Evolutionary conservation across 306 rosid genomes (phyloP), one percentile per base, ranked within the genome.

Genomic region (Dryas drummondii): DNA sequence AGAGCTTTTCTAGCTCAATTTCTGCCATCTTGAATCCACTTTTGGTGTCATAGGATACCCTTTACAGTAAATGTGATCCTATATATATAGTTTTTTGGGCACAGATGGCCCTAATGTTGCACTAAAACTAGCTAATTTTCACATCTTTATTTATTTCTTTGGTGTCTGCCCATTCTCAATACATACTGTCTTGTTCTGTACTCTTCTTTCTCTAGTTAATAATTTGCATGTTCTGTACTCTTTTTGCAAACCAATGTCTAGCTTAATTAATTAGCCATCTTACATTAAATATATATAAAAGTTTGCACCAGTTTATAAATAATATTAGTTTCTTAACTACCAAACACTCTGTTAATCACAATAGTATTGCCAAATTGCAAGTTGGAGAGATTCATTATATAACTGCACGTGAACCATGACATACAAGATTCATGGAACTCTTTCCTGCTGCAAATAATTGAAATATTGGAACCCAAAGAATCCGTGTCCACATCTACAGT

Each of bases 201-300:
- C 32, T 46, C 42, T 19, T 37, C 64, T 26, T 74, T 32, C n/a
- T 19, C 32, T 3, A 22, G 51, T 55, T 64, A 46, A 64, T 19
- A n/a, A 11, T 27, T 56, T 76, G 22, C 22, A 22, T 22, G 49
- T 58, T 66, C 40, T 70, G 52, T 44, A 7, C 53, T 53, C 16
- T 42, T 56, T 71, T 55, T 44, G 48, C 56, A 14, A 71, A 71
- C 52, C 55, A 55, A 5, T 71, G 48, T 54, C 42, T 3, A 55
- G 75, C 75, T 54, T 71, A n/a, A 11, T 71, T 17, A 53, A 42
- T 42, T 71, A 56, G 37, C 37, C 22, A 71, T 19, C 53, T 12
- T 61, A 32, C 4, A 70, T 41, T 54, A 70, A 16, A 52, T 32
- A 1, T 32, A 32, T 32, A 16, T 37, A 70, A 17, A 37, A 52